phyloP scores from a whole-genome alignment of 306 rosid species.

The Vachellia pachyceras region DNA sequence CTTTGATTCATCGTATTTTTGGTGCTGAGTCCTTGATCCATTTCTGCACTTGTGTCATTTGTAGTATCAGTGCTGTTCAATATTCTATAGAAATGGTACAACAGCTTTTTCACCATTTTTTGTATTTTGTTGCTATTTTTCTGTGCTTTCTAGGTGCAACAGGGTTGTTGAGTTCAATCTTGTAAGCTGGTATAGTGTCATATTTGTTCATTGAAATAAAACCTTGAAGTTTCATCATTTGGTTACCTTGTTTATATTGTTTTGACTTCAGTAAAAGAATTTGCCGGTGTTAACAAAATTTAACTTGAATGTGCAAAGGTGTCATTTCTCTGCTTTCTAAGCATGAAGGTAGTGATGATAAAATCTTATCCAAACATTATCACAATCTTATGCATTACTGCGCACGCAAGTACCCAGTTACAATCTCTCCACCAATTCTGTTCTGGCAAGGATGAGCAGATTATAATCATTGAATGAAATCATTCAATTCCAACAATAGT shows the following conservation, averaged over 20 bases:
- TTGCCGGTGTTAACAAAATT: neutral
- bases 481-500: conserved; percentile 11
- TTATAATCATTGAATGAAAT: conserved; percentile 22
- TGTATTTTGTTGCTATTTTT: neutral
- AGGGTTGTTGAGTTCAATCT: neutral
- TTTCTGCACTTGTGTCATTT: neutral
- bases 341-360: neutral
- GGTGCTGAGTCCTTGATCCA: neutral
- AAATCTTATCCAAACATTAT: neutral
- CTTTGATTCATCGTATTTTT: neutral
- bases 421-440: neutral
- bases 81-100: neutral
- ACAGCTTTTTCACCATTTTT: neutral
- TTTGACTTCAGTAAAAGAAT: neutral
- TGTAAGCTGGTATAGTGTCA: neutral
- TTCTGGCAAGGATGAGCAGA: conserved; percentile 12
- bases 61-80: neutral
- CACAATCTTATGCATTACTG: neutral
- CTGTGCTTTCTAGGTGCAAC: neutral
- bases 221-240: neutral
- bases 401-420: neutral
- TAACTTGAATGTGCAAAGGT: too few species aligned
- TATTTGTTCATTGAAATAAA: neutral
- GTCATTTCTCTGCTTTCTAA: neutral
- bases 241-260: neutral